phyloP scores from a whole-genome alignment of 306 rosid genomes.

The Dryas drummondii region DNA sequence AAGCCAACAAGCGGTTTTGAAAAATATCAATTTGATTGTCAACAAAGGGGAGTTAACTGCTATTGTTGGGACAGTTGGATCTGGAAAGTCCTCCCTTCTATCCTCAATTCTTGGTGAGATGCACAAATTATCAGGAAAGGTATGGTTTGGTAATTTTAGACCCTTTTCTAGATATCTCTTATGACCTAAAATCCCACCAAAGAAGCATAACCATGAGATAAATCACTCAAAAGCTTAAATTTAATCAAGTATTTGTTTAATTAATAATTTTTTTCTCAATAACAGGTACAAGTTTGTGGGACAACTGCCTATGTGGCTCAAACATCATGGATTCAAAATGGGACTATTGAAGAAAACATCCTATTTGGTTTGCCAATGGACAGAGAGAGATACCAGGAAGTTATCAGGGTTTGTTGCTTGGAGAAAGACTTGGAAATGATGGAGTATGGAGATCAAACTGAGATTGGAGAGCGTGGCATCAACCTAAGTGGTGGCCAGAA shows the following conservation, averaged over 20 bases:
- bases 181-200: background rate
- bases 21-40: constrained; percentile 56
- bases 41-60: constrained; percentile 76
- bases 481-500: constrained; percentile 97
- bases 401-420: constrained; percentile 76
- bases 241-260: background rate
- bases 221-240: background rate
- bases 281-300: constrained; percentile 84
- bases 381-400: constrained; percentile 61
- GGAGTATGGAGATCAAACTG: constrained; percentile 92
- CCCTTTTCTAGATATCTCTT: background rate
- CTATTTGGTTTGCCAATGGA: constrained; percentile 77
- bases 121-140: constrained; percentile 82
- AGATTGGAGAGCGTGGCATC: constrained; percentile 98
- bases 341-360: constrained; percentile 89
- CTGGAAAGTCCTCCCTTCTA: constrained; percentile 90
- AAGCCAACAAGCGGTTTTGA: constrained; percentile 47
- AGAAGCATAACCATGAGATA: background rate
- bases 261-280: constrained; percentile 19
- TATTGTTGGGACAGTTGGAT: constrained; percentile 89
- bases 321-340: constrained; percentile 97
- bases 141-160: constrained; percentile 26
- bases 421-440: constrained; percentile 92
- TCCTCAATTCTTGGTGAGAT: constrained; percentile 93
- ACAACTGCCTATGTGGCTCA: constrained; percentile 89